A percentile compares a stretch with the other conserved stretches of the same genome.
These are phyloP conservation scores for Fraxinus sp. DNA, from an alignment of 305 asterid genomes.

Conservation along the genomic window DNA sequence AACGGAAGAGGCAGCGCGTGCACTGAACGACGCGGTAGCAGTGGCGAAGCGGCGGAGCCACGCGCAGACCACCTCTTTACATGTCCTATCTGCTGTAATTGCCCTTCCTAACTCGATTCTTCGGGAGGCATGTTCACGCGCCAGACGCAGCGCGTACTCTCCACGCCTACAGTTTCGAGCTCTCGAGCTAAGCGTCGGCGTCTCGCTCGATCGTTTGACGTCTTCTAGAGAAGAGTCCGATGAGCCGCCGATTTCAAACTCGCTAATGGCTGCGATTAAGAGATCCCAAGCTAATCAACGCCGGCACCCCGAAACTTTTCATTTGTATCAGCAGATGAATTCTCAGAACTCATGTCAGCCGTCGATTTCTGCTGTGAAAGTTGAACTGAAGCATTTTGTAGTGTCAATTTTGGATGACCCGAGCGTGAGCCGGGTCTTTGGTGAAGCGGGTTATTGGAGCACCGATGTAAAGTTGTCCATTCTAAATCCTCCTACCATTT, in stretches of 20 bases:
- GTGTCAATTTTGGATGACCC: constrained; percentile 91
- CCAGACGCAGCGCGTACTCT: constrained; percentile 64
- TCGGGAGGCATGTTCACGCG: constrained; percentile 77
- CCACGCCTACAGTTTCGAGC: constrained; percentile 83
- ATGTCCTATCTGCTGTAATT: constrained; percentile 71
- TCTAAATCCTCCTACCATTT: constrained; percentile 60
- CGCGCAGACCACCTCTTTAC: constrained; percentile 83
- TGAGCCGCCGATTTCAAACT: constrained; percentile 75
- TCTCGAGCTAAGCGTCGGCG: constrained; percentile 69
- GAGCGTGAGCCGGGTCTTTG: constrained; percentile 77
- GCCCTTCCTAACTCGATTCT: constrained; percentile 61
- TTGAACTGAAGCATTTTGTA: constrained; percentile 76
- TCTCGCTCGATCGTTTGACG: constrained; percentile 74
- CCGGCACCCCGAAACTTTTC: constrained; percentile 84
- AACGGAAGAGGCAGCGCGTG: constrained; percentile 69
- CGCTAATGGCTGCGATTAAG: constrained; percentile 93
- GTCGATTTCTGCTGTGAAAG: constrained; percentile 67
- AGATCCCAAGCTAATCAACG: constrained; percentile 90
- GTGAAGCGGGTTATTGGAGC: constrained; percentile 88
- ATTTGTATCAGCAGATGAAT: constrained; percentile 64
- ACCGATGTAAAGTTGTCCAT: constrained; percentile 68
- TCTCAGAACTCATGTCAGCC: constrained; percentile 35
- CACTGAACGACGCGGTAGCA: constrained; percentile 70
- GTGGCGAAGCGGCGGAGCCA: constrained; percentile 81
- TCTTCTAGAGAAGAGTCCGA: constrained; percentile 44